These are phyloP conservation scores for Paralagenidium karlingii DNA, from an alignment of 352 stramenopile genomes.

Conservation along the genomic window DNA sequence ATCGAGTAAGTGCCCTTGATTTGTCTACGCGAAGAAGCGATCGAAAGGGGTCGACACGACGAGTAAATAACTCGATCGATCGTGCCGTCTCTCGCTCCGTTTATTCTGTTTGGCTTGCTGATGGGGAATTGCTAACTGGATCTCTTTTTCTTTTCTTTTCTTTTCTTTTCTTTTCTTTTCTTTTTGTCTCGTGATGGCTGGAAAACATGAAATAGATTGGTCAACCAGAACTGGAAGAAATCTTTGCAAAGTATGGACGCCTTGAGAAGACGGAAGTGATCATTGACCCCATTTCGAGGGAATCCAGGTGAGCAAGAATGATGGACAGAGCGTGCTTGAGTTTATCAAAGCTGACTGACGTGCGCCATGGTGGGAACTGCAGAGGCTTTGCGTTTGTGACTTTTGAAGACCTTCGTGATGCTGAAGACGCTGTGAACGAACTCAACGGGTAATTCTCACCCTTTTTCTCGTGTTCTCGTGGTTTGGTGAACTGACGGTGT, in stretches of 20 bases:
- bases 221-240: conserved; percentile 44
- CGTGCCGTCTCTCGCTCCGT: not conserved
- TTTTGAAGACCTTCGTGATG: conserved; percentile 64
- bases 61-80: not conserved
- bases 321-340: not conserved
- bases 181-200: no score
- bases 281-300: conserved; percentile 54
- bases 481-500: not conserved
- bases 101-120: not conserved
- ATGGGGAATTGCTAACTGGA: no score
- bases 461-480: not conserved
- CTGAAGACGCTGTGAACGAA: conserved; percentile 63
- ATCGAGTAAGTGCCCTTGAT: conserved; percentile 16
- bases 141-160: no score
- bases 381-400: conserved; percentile 71
- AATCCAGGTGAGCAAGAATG: conserved; percentile 47
- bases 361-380: not conserved
- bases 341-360: not conserved
- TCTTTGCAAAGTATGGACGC: conserved; percentile 63
- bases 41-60: no score
- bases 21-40: no score
- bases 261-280: conserved; percentile 74
- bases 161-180: conserved; percentile 1
- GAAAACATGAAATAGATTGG: conserved; percentile 17
- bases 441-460: conserved; percentile 42